A percentile compares a stretch with the other conserved stretches of the same genome.
These are phyloP conservation scores for Aspergillus carbonarius DNA, from an alignment of 2,329 filamentous ascomycete genomes.

Conservation along the genomic window DNA sequence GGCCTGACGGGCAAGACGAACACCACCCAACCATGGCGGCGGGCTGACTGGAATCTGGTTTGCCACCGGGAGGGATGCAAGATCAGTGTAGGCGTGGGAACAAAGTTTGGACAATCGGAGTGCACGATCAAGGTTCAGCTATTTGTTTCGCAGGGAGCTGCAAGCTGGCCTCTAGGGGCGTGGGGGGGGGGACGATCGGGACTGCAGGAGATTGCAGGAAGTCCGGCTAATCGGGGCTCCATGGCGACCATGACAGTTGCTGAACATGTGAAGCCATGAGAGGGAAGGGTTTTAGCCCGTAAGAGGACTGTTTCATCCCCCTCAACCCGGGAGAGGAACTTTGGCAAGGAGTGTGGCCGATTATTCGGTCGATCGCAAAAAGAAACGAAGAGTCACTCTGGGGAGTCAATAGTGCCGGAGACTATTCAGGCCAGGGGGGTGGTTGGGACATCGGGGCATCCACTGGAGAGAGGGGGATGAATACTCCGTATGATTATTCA, in stretches of 20 bases:
- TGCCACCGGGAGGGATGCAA: neutral
- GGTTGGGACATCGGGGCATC: neutral
- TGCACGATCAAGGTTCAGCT: neutral
- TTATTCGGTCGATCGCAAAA: constrained; percentile 1
- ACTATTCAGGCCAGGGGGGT: constrained; percentile 3
- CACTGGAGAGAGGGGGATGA: neutral
- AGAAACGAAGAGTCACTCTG: neutral
- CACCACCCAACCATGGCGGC: neutral
- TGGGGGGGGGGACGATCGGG: constrained; percentile 8
- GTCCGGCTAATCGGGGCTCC: neutral
- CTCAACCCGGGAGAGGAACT: neutral
- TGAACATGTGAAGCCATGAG: neutral
- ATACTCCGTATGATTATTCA: neutral
- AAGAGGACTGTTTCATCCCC: neutral
- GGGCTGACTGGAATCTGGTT: neutral
- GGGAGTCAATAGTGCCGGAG: constrained; percentile 1
- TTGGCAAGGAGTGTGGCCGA: neutral
- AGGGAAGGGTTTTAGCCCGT: neutral
- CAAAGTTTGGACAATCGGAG: neutral
- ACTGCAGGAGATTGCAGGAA: constrained; percentile 14
- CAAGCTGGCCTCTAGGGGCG: constrained; percentile 13
- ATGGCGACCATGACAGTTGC: neutral
- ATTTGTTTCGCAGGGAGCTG: constrained; percentile 11
- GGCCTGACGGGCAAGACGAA: neutral
- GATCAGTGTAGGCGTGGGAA: neutral